Conservation (phyloP, 2,329 filamentous ascomycete species). For the Knufia petricola region DNA sequence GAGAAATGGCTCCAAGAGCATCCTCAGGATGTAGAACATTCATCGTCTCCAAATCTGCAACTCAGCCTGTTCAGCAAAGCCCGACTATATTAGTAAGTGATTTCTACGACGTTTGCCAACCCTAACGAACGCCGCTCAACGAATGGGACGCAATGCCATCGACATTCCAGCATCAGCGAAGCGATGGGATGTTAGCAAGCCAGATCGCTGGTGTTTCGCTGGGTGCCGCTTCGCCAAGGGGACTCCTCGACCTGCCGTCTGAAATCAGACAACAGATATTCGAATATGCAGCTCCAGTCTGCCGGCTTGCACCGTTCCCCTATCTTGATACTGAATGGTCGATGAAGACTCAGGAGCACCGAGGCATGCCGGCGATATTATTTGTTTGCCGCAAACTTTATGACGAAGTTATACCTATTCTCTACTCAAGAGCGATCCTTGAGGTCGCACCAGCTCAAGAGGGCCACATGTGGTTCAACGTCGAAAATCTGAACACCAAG, state of each 20-base stretch:
- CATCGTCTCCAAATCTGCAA: too few relatives aligned
- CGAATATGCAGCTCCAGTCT: conserved; percentile 8
- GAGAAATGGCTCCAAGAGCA: too few relatives aligned
- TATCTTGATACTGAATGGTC: conserved; percentile 11
- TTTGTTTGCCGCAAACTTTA: conserved; percentile 12
- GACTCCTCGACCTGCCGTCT: conserved; percentile 10
- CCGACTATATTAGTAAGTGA: too few relatives aligned
- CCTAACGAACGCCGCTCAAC: too few relatives aligned
- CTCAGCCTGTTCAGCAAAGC: too few relatives aligned
- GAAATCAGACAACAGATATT: conserved; percentile 13
- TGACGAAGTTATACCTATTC: conserved; percentile 10
- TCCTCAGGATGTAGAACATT: too few relatives aligned
- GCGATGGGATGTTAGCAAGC: neutral
- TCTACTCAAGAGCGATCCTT: conserved; percentile 15
- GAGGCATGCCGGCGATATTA: conserved; percentile 11
- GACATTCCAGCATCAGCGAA: too few relatives aligned
- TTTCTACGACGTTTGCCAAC: too few relatives aligned
- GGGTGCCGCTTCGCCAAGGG: neutral
- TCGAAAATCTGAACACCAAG: neutral
- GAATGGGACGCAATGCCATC: too few relatives aligned
- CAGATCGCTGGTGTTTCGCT: neutral
- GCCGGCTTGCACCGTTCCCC: conserved; percentile 11
- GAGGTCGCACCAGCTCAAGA: conserved; percentile 10
- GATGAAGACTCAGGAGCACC: conserved; percentile 5
- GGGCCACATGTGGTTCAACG: conserved; percentile 7